Evolutionary conservation across 1,284 basidiomycete genomes (phyloP), one percentile per base, ranked within the genome.

Genomic region (Boletus semigastroideus): DNA sequence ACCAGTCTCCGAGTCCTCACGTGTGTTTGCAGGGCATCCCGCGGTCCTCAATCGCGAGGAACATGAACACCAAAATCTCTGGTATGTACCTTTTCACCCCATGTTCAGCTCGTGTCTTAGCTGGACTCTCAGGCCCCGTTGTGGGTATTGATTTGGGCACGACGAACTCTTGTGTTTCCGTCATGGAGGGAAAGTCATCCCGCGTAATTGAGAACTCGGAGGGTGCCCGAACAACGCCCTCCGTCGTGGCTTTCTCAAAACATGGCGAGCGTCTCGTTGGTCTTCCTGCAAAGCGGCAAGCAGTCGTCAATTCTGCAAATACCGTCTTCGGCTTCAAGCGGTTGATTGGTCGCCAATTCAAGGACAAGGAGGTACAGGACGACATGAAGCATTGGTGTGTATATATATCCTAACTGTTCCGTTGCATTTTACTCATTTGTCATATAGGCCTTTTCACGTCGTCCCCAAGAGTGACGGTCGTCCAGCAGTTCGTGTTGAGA

Each of bases 161-260:
- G 45, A 92, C 90, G 48, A 94, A 95, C 78, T 96, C 92, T 55
- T 96, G 94, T 76, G 92, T 95, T 57, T 88, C 92, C 47, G 82
- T 95, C 60, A 97, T 95, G 92, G 95, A 98, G 78, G 95, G 94
- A 66, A 89, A 94, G 78, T 89, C 86, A 43, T 84, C 95, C 51
- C 89, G 92, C 62, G 96, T 99, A 59, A 90, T 99, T 64, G 96
- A 98, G 76, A 98, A 99, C 79, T 78, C 94, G 12, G 96, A 99
- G 78, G 96, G 96, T 79, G 92, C 92, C 57, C 87, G 96, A 66
- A 98, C 96, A 60, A 99, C 96, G 28, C 97, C 97, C 10, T 99
- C 96, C 47, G 93, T 98, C 53, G 94, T 99, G 59, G 97, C 96
- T 39, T 99, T 99, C 82, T 94, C 95, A 60, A 98, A 98, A 75